These are phyloP conservation scores for Saturnispora saitoi DNA, from an alignment of 805 yeast species.

Conservation along the genomic window DNA sequence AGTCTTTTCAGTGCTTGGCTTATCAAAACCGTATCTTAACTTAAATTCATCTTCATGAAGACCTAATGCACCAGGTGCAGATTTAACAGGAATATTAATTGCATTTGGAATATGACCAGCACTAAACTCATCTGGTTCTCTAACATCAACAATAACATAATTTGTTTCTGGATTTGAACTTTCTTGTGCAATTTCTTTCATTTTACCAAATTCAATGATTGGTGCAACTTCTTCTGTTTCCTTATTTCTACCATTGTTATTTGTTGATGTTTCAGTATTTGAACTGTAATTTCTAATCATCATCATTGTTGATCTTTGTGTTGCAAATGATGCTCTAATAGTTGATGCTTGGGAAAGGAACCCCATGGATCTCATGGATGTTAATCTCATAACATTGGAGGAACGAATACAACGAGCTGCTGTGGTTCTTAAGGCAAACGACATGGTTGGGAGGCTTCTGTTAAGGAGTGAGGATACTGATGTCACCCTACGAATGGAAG, in stretches of 20 bases:
- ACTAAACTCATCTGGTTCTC: slow-evolving; percentile 75
- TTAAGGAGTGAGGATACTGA: background rate
- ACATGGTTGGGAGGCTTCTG: background rate
- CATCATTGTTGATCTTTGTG: background rate
- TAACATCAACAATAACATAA: slow-evolving; percentile 70
- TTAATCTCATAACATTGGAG: background rate
- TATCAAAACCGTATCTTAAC: slow-evolving; percentile 70
- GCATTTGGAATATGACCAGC: slow-evolving; percentile 79
- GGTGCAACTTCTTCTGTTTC: slow-evolving; percentile 21
- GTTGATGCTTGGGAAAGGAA: background rate
- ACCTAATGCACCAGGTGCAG: slow-evolving; percentile 88
- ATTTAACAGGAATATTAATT: slow-evolving; percentile 79
- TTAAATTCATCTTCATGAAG: slow-evolving; percentile 71
- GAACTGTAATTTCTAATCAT: background rate
- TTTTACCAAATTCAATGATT: slow-evolving; percentile 21
- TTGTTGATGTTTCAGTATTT: background rate
- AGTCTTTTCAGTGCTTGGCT: slow-evolving; percentile 65
- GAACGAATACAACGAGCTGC: background rate
- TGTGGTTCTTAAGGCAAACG: background rate
- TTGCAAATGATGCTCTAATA: background rate
- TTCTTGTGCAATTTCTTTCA: slow-evolving; percentile 38
- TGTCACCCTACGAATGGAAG: too few species aligned
- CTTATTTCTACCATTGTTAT: background rate
- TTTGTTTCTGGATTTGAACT: slow-evolving; percentile 27
- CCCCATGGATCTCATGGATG: background rate